A percentile compares a stretch with the other conserved stretches of the same genome.
These are phyloP conservation scores for Coemansia sp. DNA, from an alignment of 192 early-diverging fungal species.

Conservation along the genomic window DNA sequence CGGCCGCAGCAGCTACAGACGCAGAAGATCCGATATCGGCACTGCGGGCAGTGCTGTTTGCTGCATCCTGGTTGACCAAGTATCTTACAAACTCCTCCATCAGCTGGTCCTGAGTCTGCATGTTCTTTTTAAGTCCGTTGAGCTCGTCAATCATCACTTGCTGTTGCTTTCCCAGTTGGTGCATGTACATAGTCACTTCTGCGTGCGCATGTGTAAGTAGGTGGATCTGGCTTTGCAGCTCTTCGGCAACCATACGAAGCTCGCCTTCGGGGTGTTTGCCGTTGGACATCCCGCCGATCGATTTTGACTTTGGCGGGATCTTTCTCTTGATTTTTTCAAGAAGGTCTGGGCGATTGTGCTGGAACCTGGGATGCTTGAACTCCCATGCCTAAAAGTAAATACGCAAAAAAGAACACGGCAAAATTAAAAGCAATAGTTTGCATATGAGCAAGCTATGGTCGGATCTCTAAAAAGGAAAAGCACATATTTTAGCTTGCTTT, in stretches of 20 bases:
- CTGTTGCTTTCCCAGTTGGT: constrained; percentile 55
- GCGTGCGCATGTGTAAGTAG: constrained; percentile 54
- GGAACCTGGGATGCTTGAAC: constrained; percentile 84
- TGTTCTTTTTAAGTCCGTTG: constrained; percentile 55
- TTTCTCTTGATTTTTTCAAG: constrained; percentile 73
- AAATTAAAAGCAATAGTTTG: constrained; percentile 6
- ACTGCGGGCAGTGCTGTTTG: constrained; percentile 18
- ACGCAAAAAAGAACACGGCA: too few species aligned
- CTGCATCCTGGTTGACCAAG: constrained; percentile 51
- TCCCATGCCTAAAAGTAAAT: constrained; percentile 77
- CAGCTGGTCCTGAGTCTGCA: constrained; percentile 56
- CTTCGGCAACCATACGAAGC: constrained; percentile 44
- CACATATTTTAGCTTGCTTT: not conserved
- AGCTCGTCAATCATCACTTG: constrained; percentile 54
- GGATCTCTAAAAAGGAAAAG: too few species aligned
- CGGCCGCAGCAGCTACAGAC: constrained; percentile 27
- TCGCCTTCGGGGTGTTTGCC: constrained; percentile 41
- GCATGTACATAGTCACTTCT: constrained; percentile 56
- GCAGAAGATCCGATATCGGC: constrained; percentile 29
- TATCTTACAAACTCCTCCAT: constrained; percentile 57
- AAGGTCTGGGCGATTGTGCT: constrained; percentile 66
- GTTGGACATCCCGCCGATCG: constrained; percentile 40
- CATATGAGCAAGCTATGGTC: too few species aligned
- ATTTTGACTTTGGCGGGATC: constrained; percentile 56
- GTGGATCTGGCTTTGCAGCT: constrained; percentile 54